These are phyloP conservation scores for Teratosphaeria nubilosa DNA, from an alignment of 2,329 filamentous ascomycete species.

Conservation along the genomic window DNA sequence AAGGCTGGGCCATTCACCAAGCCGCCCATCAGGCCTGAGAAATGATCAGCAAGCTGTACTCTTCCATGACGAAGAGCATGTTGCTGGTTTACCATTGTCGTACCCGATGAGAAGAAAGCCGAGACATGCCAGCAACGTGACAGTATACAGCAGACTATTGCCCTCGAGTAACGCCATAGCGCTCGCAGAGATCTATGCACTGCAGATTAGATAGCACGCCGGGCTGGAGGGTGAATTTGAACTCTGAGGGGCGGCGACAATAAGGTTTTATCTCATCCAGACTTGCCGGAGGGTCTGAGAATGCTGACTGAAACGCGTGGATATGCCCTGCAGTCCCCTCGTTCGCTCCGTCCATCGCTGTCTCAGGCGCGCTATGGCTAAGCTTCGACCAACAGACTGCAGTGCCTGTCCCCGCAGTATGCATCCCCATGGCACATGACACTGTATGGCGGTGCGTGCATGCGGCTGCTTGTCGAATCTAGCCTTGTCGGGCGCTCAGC, in stretches of 20 bases:
- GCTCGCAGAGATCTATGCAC: background rate
- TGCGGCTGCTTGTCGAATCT: background rate
- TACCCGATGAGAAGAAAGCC: conserved; percentile 42
- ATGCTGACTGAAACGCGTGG: background rate
- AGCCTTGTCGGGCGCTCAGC: background rate
- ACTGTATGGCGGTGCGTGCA: background rate
- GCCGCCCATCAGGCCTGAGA: conserved; percentile 12
- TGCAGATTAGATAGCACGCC: background rate
- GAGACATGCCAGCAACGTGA: conserved; percentile 36
- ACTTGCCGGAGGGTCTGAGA: background rate
- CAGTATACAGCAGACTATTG: conserved; percentile 31
- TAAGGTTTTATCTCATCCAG: background rate
- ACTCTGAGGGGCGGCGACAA: background rate
- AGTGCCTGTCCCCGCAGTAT: background rate
- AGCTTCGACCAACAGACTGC: background rate
- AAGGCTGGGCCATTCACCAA: conserved; percentile 33
- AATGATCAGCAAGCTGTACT: background rate
- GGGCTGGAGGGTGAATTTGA: background rate
- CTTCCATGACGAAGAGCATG: background rate
- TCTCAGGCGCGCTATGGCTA: background rate
- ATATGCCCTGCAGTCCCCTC: background rate
- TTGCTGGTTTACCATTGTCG: conserved; percentile 37
- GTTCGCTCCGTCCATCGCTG: no score
- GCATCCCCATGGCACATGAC: background rate
- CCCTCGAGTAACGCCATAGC: conserved; percentile 20